Evolutionary conservation across 495 filamentous ascomycete genomes (phyloP).

Genomic region (Penicillium ucsense): DNA sequence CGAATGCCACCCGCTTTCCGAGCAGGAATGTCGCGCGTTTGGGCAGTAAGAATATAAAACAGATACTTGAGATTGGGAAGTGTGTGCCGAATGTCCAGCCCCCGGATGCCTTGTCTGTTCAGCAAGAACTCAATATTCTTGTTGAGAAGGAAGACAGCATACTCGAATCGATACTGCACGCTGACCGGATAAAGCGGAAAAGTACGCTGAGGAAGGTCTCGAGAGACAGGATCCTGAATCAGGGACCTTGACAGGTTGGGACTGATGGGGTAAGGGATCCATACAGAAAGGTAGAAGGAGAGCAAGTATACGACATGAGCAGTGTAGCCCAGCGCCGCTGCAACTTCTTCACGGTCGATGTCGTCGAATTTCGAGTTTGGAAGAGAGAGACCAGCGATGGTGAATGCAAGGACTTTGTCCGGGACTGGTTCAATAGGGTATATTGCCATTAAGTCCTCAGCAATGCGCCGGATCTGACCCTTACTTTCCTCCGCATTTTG

Average conservation of each 20-base stretch:
- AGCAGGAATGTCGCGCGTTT: slow-evolving; percentile 64
- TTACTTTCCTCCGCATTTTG: slow-evolving; percentile 52
- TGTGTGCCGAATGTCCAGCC: slow-evolving; percentile 83
- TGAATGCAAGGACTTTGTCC: slow-evolving; percentile 59
- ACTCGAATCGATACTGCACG: slow-evolving; percentile 82
- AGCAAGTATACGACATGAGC: slow-evolving; percentile 67
- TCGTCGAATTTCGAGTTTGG: slow-evolving; percentile 69
- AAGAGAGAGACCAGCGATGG: slow-evolving; percentile 61
- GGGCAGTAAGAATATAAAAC: slow-evolving; percentile 75
- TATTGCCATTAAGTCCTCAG: slow-evolving; percentile 66
- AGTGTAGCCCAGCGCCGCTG: slow-evolving; percentile 75
- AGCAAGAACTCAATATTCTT: slow-evolving; percentile 86
- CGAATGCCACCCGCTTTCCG: slow-evolving; percentile 69
- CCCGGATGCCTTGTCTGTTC: slow-evolving; percentile 57
- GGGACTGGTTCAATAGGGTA: slow-evolving; percentile 68
- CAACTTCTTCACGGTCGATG: slow-evolving; percentile 54
- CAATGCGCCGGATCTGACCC: slow-evolving; percentile 77
- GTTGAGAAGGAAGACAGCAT: slow-evolving; percentile 88
- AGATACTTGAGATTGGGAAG: slow-evolving; percentile 88
- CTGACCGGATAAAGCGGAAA: slow-evolving; percentile 76
- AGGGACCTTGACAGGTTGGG: slow-evolving; percentile 62
- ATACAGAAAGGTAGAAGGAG: slow-evolving; percentile 70
- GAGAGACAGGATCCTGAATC: slow-evolving; percentile 71
- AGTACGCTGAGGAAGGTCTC: slow-evolving; percentile 53
- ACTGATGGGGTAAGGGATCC: slow-evolving; percentile 72